Conservation (phyloP, 257 asterid species). For the Solanum neorickii region DNA sequence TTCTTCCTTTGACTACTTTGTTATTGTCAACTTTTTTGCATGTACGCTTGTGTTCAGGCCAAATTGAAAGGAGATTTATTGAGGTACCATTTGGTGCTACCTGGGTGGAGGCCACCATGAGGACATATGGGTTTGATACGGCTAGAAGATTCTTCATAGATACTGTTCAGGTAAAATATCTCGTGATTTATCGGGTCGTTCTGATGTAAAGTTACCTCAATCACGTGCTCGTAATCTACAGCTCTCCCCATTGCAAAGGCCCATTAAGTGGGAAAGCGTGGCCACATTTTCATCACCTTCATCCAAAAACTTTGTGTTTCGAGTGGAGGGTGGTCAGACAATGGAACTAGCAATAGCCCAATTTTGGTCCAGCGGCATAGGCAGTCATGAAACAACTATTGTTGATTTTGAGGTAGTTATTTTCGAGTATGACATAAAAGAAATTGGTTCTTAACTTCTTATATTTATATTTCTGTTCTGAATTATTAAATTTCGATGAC, state of each 20-base stretch:
- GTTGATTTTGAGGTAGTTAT: slow-evolving; percentile 75
- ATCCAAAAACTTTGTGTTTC: slow-evolving; percentile 73
- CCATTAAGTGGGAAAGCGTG: slow-evolving; percentile 80
- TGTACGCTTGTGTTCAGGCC: slow-evolving; percentile 39
- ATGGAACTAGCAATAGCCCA: slow-evolving; percentile 94
- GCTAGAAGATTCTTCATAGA: slow-evolving; percentile 79
- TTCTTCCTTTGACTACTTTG: neutral
- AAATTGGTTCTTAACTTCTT: neutral
- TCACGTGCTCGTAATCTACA: slow-evolving; percentile 25
- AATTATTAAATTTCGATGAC: neutral
- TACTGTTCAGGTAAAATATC: slow-evolving; percentile 68
- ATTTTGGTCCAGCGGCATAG: slow-evolving; percentile 94
- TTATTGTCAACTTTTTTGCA: neutral
- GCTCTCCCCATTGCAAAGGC: slow-evolving; percentile 88
- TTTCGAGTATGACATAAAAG: neutral
- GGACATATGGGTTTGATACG: slow-evolving; percentile 70
- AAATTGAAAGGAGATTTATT: slow-evolving; percentile 73
- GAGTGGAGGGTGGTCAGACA: slow-evolving; percentile 81
- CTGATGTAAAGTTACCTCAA: neutral
- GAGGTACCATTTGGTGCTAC: slow-evolving; percentile 94
- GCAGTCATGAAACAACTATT: slow-evolving; percentile 63
- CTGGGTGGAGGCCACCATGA: slow-evolving; percentile 90
- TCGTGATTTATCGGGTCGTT: neutral
- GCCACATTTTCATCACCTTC: slow-evolving; percentile 89
- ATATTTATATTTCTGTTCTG: neutral